phyloP scores from a whole-genome alignment of 805 yeast genomes.

The Candida arabinofermentans region DNA sequence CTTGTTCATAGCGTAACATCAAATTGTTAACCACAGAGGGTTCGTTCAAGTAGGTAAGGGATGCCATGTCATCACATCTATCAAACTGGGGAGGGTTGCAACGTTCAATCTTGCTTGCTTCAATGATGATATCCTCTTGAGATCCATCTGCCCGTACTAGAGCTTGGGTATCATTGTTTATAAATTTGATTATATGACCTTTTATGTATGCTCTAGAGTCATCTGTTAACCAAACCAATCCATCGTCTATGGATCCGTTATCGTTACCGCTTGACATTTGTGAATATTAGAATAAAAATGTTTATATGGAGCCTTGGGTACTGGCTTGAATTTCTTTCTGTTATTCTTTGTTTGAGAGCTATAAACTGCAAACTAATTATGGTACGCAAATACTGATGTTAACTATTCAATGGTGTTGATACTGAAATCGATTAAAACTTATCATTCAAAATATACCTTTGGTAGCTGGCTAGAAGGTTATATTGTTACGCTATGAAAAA shows the following conservation, averaged over 20 bases:
- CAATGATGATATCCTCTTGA: constrained; percentile 32
- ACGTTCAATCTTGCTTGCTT: constrained; percentile 46
- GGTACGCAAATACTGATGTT: too few relatives aligned
- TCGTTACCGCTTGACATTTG: constrained; percentile 26
- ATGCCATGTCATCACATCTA: constrained; percentile 92
- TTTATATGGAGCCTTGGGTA: too few relatives aligned
- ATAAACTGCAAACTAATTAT: too few relatives aligned
- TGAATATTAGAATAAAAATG: not conserved
- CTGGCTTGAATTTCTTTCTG: too few relatives aligned
- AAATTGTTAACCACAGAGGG: constrained; percentile 91
- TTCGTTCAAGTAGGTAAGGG: constrained; percentile 87
- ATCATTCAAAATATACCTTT: too few relatives aligned
- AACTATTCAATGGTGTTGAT: too few relatives aligned
- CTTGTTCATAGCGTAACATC: constrained; percentile 69
- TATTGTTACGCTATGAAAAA: too few relatives aligned
- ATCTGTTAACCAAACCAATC: constrained; percentile 80
- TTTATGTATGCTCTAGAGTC: constrained; percentile 51
- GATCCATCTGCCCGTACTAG: constrained; percentile 33
- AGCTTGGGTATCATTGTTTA: constrained; percentile 35
- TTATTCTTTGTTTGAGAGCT: too few relatives aligned
- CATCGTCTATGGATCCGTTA: constrained; percentile 31
- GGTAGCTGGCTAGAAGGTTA: too few relatives aligned
- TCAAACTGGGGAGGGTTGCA: constrained; percentile 91
- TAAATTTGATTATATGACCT: constrained; percentile 50
- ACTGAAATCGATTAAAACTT: too few relatives aligned